A percentile compares a stretch with the other conserved stretches of the same genome.
Conservation (phyloP, 2,329 filamentous ascomycete species). For the Aureobasidium sp. region DNA sequence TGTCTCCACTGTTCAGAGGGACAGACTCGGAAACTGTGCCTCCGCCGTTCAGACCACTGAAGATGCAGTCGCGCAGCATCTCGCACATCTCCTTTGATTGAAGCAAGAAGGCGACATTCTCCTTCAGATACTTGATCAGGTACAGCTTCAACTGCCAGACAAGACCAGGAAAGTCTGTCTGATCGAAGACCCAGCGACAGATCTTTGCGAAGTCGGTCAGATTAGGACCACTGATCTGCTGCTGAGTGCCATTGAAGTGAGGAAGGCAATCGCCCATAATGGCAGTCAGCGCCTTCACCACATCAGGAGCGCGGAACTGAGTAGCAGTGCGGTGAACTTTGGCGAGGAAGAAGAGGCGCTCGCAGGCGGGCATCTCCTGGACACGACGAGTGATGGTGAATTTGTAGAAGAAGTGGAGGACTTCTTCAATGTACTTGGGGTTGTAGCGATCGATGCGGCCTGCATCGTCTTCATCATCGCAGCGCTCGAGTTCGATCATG, state of each 20-base stretch:
- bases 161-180: background rate
- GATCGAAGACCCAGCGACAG: background rate
- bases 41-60: background rate
- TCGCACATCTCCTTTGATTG: background rate
- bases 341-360: background rate
- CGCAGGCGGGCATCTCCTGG: background rate
- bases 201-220: background rate
- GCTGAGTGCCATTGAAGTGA: background rate
- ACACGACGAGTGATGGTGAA: background rate
- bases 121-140: background rate
- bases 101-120: background rate
- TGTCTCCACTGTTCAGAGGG: background rate
- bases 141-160: background rate
- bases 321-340: constrained; percentile 3
- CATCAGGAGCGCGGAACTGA: background rate
- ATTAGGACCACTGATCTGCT: background rate
- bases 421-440: background rate
- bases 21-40: background rate
- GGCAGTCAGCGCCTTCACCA: background rate
- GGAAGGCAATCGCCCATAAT: background rate
- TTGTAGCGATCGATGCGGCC: background rate
- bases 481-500: constrained; percentile 2
- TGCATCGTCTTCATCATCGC: background rate
- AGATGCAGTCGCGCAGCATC: constrained; percentile 1
- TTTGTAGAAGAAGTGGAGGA: constrained; percentile 5